Evolutionary conservation across 2,329 filamentous ascomycete genomes (phyloP).

Genomic region (Sclerotinia subarctica): DNA sequence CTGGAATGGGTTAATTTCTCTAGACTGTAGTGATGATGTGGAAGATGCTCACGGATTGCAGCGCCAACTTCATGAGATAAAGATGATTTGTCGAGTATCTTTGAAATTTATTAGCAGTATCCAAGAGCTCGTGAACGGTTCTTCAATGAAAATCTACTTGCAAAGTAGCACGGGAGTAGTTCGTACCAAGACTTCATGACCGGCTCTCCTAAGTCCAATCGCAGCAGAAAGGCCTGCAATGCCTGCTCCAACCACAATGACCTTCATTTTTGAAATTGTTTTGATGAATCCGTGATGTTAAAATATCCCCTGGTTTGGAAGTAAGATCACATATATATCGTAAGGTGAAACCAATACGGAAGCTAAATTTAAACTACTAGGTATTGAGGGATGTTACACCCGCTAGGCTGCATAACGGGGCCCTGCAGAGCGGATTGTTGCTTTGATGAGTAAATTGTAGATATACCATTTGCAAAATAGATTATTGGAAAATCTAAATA

Average conservation of each 20-base stretch:
- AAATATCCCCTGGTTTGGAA: neutral
- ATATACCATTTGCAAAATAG: too few relatives aligned
- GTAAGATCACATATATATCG: neutral
- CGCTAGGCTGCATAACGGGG: too few relatives aligned
- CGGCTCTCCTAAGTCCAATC: conserved; percentile 41
- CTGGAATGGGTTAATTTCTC: neutral
- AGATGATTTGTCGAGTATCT: conserved; percentile 54
- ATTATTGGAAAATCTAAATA: too few relatives aligned
- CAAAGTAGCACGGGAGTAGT: neutral
- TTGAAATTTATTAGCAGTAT: conserved; percentile 28
- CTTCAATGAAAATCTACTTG: neutral
- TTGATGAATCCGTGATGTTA: neutral
- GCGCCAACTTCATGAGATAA: conserved; percentile 57
- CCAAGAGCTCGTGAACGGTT: neutral
- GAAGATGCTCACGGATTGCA: conserved; percentile 45
- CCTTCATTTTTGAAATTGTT: conserved; percentile 15
- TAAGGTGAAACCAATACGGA: neutral
- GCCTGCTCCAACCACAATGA: conserved; percentile 39
- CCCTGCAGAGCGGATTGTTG: too few relatives aligned
- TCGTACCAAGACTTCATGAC: conserved; percentile 30
- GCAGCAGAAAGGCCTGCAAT: conserved; percentile 54
- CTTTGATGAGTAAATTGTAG: too few relatives aligned
- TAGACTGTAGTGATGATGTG: neutral
- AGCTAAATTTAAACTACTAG: neutral
- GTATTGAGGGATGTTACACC: neutral